Base-by-base conservation (phyloP, 2,329 filamentous ascomycete genomes). In the Trichoderma guizhouense region DNA sequence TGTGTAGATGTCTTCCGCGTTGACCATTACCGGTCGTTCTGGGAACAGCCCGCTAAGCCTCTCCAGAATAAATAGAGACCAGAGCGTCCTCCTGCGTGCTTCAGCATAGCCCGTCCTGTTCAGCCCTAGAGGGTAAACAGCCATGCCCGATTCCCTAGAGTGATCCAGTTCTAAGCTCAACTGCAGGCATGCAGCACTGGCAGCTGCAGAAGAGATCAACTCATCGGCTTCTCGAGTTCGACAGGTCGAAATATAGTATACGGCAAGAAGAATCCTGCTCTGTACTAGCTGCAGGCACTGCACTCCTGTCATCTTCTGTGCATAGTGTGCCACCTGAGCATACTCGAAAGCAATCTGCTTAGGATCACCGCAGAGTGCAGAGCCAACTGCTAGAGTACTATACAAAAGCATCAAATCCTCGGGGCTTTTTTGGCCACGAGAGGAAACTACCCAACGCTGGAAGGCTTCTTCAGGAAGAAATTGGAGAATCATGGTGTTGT, bases 21-120 rank as follows among this genome's bases (percentile, higher is more conserved):
- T 87, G 72, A 93, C 85, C 73, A 88, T 86, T 62, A 84, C 87
- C 7, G 84, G 80, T 2, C 86, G 84, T 3, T 85, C 83, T 1
- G 86, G 85, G 67, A 86, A 89, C 72, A 89, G 86, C 15, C 87
- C 87, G 62, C 88, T 89, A 73, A 91, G 87, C 62, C 90, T 87
- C 80, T 94, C 92, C 79, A 92, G 86, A 75, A 93, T 82, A 75
- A 91, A 92, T 66, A 89, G 86, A 32, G 89, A 88, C 91, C 91
- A 94, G 76, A 93, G 91, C 0, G 91, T 93, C 71, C 92, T 85
- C 74, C 91, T 86, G 72, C 89, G 86, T 75, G 90, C 91, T 80
- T 94, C 92, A 28, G 87, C 86, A 75, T 90, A 87, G 34, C 87
- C 88, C 64, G 81, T 80, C 71, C 84, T 85, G 75, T 86, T 87